Evolutionary conservation across 2,329 filamentous ascomycete species (phyloP), one percentile per base, ranked within the genome.

Genomic region (Monilinia aucupariae): DNA sequence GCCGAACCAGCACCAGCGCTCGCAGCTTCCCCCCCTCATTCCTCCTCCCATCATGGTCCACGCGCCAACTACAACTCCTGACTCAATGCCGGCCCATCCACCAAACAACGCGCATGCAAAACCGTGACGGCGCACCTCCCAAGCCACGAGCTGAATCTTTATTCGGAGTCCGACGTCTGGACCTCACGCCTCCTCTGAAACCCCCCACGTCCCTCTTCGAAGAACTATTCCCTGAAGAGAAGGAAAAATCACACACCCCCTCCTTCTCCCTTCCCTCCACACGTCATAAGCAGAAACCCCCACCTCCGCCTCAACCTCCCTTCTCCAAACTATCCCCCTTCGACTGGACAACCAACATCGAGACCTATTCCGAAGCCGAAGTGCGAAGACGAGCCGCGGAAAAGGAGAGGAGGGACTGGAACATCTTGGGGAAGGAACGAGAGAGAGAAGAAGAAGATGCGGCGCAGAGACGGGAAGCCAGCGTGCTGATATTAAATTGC

Each of bases 211-310:
- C 76, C 5, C 71, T 79, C 10, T 77, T 78, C 64, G 76, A 78
- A 59, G 78, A 82, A 67, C 77, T 86, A 0, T 85, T 85, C 67
- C 83, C 83, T 6, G 80, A 82, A 67, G 78, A 81, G 61, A 43
- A n/a, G 17, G 41, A 43, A 6, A 43, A 43, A 43, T 20, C 41
- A 41, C 22, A 54, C 27, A 4, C 17, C 10, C 13, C 20, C 41
- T 27, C 43, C 27, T 6, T 34, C 27, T 34, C 39, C 25, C 30
- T 8, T 1, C 54, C 20, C 27, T 47, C 41, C 13, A 22, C n/a
- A 34, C 41, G n/a, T 9, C 9, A 47, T 27, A 47, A 56, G 25
- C 37, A 39, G 12, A 39, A 39, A 39, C 37, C 37, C 15, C 37
- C 37, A 39, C 37, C 37, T 15, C 54, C 27, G 20, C 20, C 7